Evolutionary conservation across 2,329 filamentous ascomycete species (phyloP), one percentile per base, ranked within the genome.

Genomic region (Diaporthe vexans): DNA sequence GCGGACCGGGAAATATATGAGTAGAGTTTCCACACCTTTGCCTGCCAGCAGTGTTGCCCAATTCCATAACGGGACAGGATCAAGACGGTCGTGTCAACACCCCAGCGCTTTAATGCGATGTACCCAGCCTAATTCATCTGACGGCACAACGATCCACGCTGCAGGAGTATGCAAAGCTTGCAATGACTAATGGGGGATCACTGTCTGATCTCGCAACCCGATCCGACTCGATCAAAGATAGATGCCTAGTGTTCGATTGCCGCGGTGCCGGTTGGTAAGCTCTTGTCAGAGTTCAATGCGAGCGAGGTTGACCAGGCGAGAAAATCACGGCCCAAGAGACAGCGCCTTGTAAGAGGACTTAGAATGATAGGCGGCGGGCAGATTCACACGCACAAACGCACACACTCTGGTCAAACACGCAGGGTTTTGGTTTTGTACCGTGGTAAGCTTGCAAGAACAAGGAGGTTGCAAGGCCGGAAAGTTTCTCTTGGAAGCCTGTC

Each of bases 11-110:
- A 26, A 43, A 26, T 61, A 61, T 21, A 61, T 43, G 56, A 51
- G 51, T 72, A 74, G 71, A 71, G 43, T 35, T 46, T 73, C 77
- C 82, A 71, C 76, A 85, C 83, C 83, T 84, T 82, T 84, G 82
- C 81, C 82, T 82, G 77, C 77, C 76, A 77, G 79, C 80, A 78
- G 79, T 78, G 73, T 83, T 83, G 75, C 82, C 81, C 79, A 80
- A 81, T 83, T 84, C 83, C 83, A 85, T 85, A 81, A 80, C 83
- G 81, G 82, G 79, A 77, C 76, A 76, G 71, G 75, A 74, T 73
- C 67, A 73, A 75, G 65, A 75, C 75, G 73, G 68, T 77, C 72
- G 75, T 73, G 75, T 74, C 76, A 76, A 69, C 75, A 78, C 76
- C 78, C 76, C 76, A 75, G 74, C 74, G 72, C 71, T 71, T 69